Evolutionary conservation across 805 yeast genomes (phyloP), one percentile per base, ranked within the genome.

Genomic region (Kodamaea kakaduensis): DNA sequence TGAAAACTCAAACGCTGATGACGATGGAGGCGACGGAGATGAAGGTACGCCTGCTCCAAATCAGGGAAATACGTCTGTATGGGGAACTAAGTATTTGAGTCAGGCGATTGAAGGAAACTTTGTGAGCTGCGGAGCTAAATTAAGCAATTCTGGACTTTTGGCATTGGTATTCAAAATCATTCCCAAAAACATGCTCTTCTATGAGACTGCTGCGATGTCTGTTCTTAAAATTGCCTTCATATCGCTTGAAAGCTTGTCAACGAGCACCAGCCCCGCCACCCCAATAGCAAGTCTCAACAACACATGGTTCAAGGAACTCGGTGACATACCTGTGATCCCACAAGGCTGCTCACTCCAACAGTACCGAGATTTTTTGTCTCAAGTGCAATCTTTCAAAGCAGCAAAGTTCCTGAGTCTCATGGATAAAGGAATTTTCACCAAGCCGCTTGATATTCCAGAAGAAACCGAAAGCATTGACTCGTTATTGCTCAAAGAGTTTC

Each of bases 171-270:
- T 53, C 37, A 53, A 54, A 31, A 37, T 53, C 4, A 37, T 44
- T 4, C 62, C 66, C 6, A 55, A 50, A 20, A 49, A 54, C 34
- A 50, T 47, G 7, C 35, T 60, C 6, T 51, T 50, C 35, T 60
- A 61, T 38, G 45, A 48, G 10, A 56, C 52, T 24, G 33, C 43
- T 17, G 51, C 64, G 7, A 50, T 49, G 36, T 44, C 45, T 13
- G 58, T 54, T 13, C 47, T 50, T 17, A 41, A 47, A 7, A 36
- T 61, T 4, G 61, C 54, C 1, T 56, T 61, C 29, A 26, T 60
- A 1, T 40, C 44, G n/a, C 18, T 51, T 3, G 42, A 35, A 4
- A 42, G 40, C 4, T 24, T 47, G 16, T 19, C 24, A 12, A n/a
- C 19, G 12, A 20, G 16, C 9, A 13, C 9, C 5, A 24, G 15